These are phyloP conservation scores for Trichocladium antarcticum DNA, from an alignment of 495 filamentous ascomycete species.

Conservation along the genomic window DNA sequence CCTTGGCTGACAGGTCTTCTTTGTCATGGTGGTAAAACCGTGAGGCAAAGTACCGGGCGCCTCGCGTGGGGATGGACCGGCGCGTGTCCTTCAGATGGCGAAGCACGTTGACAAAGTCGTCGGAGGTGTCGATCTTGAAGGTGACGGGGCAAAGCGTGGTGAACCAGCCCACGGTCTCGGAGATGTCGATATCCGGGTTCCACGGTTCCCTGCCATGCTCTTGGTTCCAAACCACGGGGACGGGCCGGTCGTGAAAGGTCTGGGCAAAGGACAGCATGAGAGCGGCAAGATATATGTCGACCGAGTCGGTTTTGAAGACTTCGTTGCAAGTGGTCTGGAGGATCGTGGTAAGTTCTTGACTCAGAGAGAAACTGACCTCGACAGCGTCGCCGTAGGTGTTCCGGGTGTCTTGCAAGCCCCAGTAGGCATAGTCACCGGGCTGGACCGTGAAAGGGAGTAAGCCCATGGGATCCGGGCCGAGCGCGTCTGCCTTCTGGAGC, in stretches of 20 bases:
- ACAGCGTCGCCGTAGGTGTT: conserved; percentile 38
- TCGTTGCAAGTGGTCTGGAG: conserved; percentile 36
- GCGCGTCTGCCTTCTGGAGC: conserved; percentile 28
- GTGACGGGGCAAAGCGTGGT: conserved; percentile 34
- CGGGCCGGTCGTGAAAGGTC: conserved; percentile 40
- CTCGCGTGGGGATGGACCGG: conserved; percentile 21
- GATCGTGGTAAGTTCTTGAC: conserved; percentile 31
- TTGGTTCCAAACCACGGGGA: conserved; percentile 46
- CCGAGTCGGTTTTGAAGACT: conserved; percentile 35
- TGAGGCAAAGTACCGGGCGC: conserved; percentile 26
- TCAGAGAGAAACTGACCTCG: conserved; percentile 33
- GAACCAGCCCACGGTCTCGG: conserved; percentile 42
- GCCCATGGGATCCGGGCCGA: conserved; percentile 14
- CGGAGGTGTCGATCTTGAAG: conserved; percentile 23
- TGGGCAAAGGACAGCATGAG: conserved; percentile 40
- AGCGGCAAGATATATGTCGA: conserved; percentile 40
- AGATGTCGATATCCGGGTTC: conserved; percentile 30
- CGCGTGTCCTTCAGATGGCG: conserved; percentile 33
- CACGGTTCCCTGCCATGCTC: conserved; percentile 34
- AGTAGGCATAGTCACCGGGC: conserved; percentile 34
- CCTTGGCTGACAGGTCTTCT: conserved; percentile 34
- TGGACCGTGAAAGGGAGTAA: conserved; percentile 26
- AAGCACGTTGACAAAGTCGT: conserved; percentile 34
- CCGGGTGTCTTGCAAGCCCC: conserved; percentile 34
- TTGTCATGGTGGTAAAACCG: conserved; percentile 39